Evolutionary conservation across 768 basidiomycete species (phyloP), one percentile per base, ranked within the genome.

Genomic region (Sarcodon sp.): DNA sequence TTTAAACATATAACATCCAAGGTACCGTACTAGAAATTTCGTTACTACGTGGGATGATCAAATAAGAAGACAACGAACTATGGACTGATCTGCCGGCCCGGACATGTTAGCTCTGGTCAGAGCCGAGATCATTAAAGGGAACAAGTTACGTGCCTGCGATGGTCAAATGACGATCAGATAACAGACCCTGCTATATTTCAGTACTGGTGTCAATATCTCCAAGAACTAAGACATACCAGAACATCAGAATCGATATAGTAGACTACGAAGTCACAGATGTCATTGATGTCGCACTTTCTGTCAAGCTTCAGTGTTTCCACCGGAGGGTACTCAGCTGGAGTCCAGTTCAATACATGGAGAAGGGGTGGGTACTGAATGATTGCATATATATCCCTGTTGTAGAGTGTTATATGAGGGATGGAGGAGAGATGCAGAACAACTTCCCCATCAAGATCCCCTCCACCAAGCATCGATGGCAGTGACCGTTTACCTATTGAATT

Each of bases 201-300:
- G 11, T 11, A 53, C 32, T 13, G 18, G 16, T 44, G 16, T 44
- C 9, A 35, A 33, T 43, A 41, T 1, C 8, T 13, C 21, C 3
- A 12, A 11, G 34, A 35, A 43, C 31, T 43, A 1, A 7, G 6
- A 57, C 72, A 15, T 62, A 87, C 85, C 71, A 87, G 62, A 38
- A 87, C 74, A 56, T 90, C 86, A 0, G 86, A 87, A 52, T 85
- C 73, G 58, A 91, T 87, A 49, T 89, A 91, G 54, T 90, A 79
- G 11, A 87, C 77, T 18, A 91, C 67, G 54, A 91, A 90, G 49
- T 90, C 70, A 51, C 83, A 84, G 11, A 90, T 77, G 53, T 88
- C 84, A 1, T 79, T 67, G 5, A 87, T 72, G 0, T 69, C 76
- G 48, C 77, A 76, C 7, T 75, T 69, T 13, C 72, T 56, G 21